A percentile compares a stretch with the other conserved stretches of the same genome.
Conservation (phyloP, 2,329 filamentous ascomycete species). For the Colletotrichum higginsianum region DNA sequence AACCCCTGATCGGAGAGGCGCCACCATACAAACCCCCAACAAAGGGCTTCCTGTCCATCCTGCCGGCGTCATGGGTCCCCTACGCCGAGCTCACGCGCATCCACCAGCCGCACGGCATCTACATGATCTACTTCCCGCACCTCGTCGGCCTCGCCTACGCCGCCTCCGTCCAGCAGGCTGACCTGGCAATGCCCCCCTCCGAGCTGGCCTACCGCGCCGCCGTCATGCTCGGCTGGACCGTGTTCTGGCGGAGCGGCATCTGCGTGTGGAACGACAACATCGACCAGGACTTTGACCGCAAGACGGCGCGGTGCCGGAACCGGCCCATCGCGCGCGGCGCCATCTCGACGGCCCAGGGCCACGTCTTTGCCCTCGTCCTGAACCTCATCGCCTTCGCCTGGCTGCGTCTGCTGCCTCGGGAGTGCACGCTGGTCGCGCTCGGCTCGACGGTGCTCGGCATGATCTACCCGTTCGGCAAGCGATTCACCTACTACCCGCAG, state of each 20-base stretch:
- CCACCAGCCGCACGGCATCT: slow-evolving; percentile 65
- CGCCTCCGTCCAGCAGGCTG: slow-evolving; percentile 53
- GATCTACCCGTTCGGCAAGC: slow-evolving; percentile 66
- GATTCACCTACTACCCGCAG: slow-evolving; percentile 67
- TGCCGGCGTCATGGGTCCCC: slow-evolving; percentile 66
- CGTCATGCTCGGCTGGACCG: slow-evolving; percentile 56
- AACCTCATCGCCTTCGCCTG: background rate
- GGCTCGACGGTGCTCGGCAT: slow-evolving; percentile 59
- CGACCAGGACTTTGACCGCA: slow-evolving; percentile 68
- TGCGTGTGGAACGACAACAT: slow-evolving; percentile 71
- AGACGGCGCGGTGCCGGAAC: slow-evolving; percentile 64
- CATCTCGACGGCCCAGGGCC: slow-evolving; percentile 58
- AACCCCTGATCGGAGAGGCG: background rate
- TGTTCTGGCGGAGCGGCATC: slow-evolving; percentile 65
- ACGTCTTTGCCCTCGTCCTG: slow-evolving; percentile 46
- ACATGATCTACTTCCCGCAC: slow-evolving; percentile 67
- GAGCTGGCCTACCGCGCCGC: slow-evolving; percentile 52
- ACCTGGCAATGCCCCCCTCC: slow-evolving; percentile 44
- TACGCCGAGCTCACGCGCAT: slow-evolving; percentile 69
- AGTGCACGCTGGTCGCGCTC: slow-evolving; percentile 52
- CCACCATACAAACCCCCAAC: slow-evolving; percentile 59
- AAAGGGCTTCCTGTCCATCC: slow-evolving; percentile 58
- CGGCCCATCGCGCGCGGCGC: slow-evolving; percentile 67
- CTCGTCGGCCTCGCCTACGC: slow-evolving; percentile 61
- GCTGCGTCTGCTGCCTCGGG: background rate